Evolutionary conservation across 495 filamentous ascomycete genomes (phyloP), one percentile per base, ranked within the genome.

Genomic region (Hyaloscypha finlandica): DNA sequence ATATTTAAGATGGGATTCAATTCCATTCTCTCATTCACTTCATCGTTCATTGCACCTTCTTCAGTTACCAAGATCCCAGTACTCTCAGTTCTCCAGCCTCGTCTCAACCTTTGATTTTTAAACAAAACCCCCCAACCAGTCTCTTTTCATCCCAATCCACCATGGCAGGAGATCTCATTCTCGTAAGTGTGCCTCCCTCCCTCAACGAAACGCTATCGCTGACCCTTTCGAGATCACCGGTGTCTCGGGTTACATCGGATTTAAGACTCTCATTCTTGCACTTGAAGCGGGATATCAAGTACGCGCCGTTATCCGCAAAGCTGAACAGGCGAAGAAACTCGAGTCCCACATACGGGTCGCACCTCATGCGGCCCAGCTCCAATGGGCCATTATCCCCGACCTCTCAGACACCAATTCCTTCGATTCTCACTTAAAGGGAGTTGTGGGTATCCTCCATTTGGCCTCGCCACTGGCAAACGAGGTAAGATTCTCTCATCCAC

Each of bases 281-380:
- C 74, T 78, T 65, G 63, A 70, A 45, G 64, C 65, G 12, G 79
- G 77, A 55, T 80, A 76, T 64, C 65, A 66, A 42, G 82, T 84
- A 4, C 78, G 81, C 25, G 81, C 79, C 52, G 79, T 79, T 59
- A 77, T 85, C 60, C 81, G 83, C 37, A 77, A 69, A 35, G 68
- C 75, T 56, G 74, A 70, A 35, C 74, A 80, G 61, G 70, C 67
- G 8, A 65, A 67, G 33, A 59, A 70, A 30, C 63, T 66, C 57
- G 33, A 70, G 59, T 58, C 57, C 39, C 53, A 64, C 51, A n/a
- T 1, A 53, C 56, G 55, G 30, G 57, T 71, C 65, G 55, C 60
- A 65, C 65, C 69, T 19, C 37, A 62, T 59, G 53, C 42, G 20
- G 31, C 56, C 6, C 65, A 68, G 48, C 57, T 71, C 1, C 54